These are phyloP conservation scores for Lactuca sativa DNA, from an alignment of 129 eudicot genomes.

Conservation along the genomic window DNA sequence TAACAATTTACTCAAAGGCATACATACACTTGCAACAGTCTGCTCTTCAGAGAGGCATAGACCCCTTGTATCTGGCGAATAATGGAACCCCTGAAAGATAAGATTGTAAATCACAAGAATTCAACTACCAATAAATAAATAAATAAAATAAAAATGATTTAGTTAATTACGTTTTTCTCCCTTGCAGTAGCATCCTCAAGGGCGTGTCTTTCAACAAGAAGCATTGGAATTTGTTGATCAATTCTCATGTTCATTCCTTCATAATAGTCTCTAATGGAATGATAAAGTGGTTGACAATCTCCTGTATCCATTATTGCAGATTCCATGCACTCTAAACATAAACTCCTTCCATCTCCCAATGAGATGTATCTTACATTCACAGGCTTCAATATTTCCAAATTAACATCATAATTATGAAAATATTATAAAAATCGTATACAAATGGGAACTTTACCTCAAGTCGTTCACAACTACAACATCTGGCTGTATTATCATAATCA, in stretches of 20 bases:
- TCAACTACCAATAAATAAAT: neutral
- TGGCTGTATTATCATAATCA: conserved; percentile 81
- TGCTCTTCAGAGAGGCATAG: conserved; percentile 97
- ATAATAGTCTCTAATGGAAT: conserved; percentile 87
- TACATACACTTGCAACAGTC: conserved; percentile 75
- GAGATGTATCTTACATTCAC: conserved; percentile 75
- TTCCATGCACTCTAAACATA: conserved; percentile 98
- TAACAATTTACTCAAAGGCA: conserved; percentile 25
- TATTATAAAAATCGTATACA: neutral
- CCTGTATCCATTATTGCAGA: conserved; percentile 97
- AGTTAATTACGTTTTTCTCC: conserved; percentile 71
- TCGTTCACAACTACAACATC: conserved; percentile 98
- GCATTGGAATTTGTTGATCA: conserved; percentile 95
- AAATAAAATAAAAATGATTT: neutral
- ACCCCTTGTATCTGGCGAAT: conserved; percentile 99
- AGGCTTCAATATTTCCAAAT: conserved; percentile 41
- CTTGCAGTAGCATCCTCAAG: conserved; percentile 92
- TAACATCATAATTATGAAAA: neutral
- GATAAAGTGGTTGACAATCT: conserved; percentile 98
- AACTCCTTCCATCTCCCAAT: conserved; percentile 90
- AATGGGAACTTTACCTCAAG: conserved; percentile 58
- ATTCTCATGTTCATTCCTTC: conserved; percentile 99
- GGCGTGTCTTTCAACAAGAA: conserved; percentile 95
- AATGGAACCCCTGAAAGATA: conserved; percentile 77
- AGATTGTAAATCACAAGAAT: conserved; percentile 22